These are phyloP conservation scores for Lactarius pseudohatsudake DNA, from an alignment of 768 basidiomycete species.

Conservation along the genomic window DNA sequence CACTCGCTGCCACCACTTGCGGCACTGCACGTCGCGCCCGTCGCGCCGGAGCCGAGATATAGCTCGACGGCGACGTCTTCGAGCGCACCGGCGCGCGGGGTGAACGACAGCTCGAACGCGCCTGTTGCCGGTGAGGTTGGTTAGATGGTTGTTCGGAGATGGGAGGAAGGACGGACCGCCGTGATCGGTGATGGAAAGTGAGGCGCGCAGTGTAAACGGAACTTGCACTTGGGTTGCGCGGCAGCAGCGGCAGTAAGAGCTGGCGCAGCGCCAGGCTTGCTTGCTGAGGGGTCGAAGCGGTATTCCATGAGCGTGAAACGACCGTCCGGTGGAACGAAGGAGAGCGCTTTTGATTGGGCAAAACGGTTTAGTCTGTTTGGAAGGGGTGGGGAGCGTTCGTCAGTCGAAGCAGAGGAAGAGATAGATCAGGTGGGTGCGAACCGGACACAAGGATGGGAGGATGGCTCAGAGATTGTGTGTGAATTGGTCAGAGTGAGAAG, in stretches of 20 bases:
- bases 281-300: constrained; percentile 54
- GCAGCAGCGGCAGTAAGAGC: constrained; percentile 36
- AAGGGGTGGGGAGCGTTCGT: constrained; percentile 8
- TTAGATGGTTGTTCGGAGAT: constrained; percentile 25
- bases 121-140: constrained; percentile 39
- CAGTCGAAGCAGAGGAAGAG: not conserved
- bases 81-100: constrained; percentile 50
- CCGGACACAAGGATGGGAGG: constrained; percentile 94
- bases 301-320: constrained; percentile 84
- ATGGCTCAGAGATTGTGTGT: constrained; percentile 51
- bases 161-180: constrained; percentile 40
- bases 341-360: constrained; percentile 71
- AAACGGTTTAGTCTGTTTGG: constrained; percentile 69
- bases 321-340: constrained; percentile 94
- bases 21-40: constrained; percentile 68
- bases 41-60: constrained; percentile 71
- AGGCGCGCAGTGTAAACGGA: constrained; percentile 37
- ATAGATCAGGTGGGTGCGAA: constrained; percentile 38
- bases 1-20: constrained; percentile 67
- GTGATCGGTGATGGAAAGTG: constrained; percentile 39
- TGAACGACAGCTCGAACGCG: constrained; percentile 49
- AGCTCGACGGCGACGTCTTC: constrained; percentile 73
- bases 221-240: constrained; percentile 34
- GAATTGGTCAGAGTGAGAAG: constrained; percentile 63
- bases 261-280: constrained; percentile 40